These are phyloP conservation scores for Leccinum disarticulatum DNA, from an alignment of 768 basidiomycete species.

Conservation along the genomic window DNA sequence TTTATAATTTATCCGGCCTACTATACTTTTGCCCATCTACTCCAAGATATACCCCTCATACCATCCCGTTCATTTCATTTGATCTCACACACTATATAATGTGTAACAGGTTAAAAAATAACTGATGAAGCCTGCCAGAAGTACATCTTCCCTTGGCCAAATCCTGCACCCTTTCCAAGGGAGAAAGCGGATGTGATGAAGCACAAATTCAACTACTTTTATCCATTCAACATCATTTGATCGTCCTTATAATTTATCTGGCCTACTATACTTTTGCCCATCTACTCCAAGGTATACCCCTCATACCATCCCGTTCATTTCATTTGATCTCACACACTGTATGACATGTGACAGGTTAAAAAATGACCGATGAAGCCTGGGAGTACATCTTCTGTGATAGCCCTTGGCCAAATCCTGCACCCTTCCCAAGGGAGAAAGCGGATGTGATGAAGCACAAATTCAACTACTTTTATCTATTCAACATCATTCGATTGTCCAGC, in stretches of 20 bases:
- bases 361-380: conserved; percentile 98
- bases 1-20: conserved; percentile 79
- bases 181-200: conserved; percentile 84
- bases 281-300: conserved; percentile 75
- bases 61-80: background rate
- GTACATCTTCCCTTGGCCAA: conserved; percentile 85
- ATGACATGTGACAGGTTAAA: conserved; percentile 44
- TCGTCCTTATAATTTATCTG: conserved; percentile 46
- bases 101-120: conserved; percentile 87
- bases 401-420: conserved; percentile 65
- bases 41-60: conserved; percentile 68
- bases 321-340: background rate
- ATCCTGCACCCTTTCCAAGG: conserved; percentile 57
- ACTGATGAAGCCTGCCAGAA: conserved; percentile 94
- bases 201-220: conserved; percentile 94
- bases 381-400: conserved; percentile 71
- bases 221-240: conserved; percentile 75
- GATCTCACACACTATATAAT: too few species aligned
- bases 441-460: conserved; percentile 87
- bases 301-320: background rate
- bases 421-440: conserved; percentile 72
- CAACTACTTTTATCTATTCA: conserved; percentile 97
- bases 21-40: conserved; percentile 88
- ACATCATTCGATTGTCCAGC: conserved; percentile 93
- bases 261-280: conserved; percentile 95